Conservation (phyloP, 139 green algal genomes). For the Asterochloris erici region DNA sequence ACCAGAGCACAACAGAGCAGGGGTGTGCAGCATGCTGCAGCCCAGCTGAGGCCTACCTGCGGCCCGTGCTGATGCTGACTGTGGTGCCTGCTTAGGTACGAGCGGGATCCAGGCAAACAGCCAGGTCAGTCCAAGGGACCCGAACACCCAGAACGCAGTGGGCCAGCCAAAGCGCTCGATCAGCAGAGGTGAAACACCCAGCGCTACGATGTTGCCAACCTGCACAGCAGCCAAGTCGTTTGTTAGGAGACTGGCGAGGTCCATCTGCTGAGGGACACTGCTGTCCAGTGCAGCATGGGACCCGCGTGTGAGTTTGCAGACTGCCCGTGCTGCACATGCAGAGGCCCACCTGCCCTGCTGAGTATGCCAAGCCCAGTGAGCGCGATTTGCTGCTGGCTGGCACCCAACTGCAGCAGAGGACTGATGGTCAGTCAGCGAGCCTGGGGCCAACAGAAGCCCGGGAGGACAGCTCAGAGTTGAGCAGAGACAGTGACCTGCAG, state of each 20-base stretch:
- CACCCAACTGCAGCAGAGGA: slow-evolving; percentile 28
- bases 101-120: slow-evolving; percentile 46
- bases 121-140: slow-evolving; percentile 61
- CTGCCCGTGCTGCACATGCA: neutral
- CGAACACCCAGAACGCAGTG: slow-evolving; percentile 62
- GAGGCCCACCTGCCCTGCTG: slow-evolving; percentile 25
- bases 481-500: no score
- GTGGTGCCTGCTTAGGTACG: slow-evolving; percentile 22
- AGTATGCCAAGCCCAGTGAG: slow-evolving; percentile 54
- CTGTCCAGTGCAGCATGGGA: no score
- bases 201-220: slow-evolving; percentile 60
- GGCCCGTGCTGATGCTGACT: neutral
- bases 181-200: slow-evolving; percentile 50
- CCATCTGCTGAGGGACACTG: no score
- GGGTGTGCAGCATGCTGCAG: no score
- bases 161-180: slow-evolving; percentile 54
- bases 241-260: no score
- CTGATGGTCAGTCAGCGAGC: no score
- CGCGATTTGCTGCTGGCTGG: slow-evolving; percentile 37
- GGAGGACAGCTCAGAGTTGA: no score
- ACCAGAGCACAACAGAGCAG: no score
- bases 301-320: no score
- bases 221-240: no score
- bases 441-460: no score
- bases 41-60: neutral